Evolutionary conservation across 768 basidiomycete genomes (phyloP).

Genomic region (Suillus bovinus): DNA sequence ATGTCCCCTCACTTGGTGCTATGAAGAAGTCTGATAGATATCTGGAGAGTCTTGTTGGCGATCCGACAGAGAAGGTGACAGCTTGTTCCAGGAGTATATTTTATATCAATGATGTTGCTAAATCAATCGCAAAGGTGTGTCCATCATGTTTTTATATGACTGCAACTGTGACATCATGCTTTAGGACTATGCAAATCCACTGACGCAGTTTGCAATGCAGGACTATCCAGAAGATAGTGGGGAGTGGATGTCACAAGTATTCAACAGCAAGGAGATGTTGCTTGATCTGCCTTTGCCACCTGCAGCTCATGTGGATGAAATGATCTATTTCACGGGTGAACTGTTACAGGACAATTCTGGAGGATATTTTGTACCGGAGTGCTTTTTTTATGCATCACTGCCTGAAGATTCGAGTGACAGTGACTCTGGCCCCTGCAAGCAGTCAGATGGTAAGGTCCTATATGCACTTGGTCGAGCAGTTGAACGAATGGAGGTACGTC

Average conservation of each 20-base stretch:
- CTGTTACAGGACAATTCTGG: conserved; percentile 11
- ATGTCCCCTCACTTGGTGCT: conserved; percentile 27
- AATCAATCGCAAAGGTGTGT: conserved; percentile 23
- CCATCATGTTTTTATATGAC: neutral
- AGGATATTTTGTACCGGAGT: conserved; percentile 18
- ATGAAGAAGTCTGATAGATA: conserved; percentile 22
- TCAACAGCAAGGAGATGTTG: conserved; percentile 32
- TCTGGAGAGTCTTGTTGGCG: conserved; percentile 21
- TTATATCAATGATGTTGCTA: conserved; percentile 26
- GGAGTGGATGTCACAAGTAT: conserved; percentile 22
- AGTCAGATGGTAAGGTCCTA: neutral
- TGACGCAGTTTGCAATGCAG: conserved; percentile 21
- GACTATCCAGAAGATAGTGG: conserved; percentile 17
- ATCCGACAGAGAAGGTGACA: conserved; percentile 23
- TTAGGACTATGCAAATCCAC: conserved; percentile 30
- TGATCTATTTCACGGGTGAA: conserved; percentile 27
- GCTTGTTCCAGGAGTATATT: conserved; percentile 27
- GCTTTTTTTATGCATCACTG: conserved; percentile 15
- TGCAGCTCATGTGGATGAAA: conserved; percentile 16
- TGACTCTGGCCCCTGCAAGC: neutral
- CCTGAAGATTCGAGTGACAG: neutral
- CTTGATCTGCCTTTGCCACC: conserved; percentile 28
- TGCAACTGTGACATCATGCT: neutral
- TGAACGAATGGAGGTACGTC: conserved; percentile 8
- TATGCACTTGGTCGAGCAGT: conserved; percentile 11